phyloP scores from a whole-genome alignment of 352 stramenopile genomes.

The Phytophthora megakarya region DNA sequence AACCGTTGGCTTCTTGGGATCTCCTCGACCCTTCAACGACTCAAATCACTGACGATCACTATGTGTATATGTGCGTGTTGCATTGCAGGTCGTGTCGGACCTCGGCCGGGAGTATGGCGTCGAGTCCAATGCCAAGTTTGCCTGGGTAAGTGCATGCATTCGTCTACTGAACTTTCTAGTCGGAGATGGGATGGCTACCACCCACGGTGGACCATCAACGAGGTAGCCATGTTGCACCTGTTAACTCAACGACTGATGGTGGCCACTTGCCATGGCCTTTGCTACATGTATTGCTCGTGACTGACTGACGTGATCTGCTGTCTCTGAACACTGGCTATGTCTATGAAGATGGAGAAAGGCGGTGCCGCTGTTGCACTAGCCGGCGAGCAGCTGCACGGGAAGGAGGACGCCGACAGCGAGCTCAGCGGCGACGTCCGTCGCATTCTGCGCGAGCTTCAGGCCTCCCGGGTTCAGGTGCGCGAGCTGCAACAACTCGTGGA shows the following conservation, averaged over 20 bases:
- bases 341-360: constrained; percentile 55
- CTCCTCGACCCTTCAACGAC: constrained; percentile 16
- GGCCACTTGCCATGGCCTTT: neutral
- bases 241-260: constrained; percentile 23
- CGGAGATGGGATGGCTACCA: constrained; percentile 19
- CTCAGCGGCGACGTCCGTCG: constrained; percentile 33
- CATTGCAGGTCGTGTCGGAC: constrained; percentile 44
- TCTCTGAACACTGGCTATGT: constrained; percentile 51
- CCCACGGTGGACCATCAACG: constrained; percentile 34
- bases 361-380: constrained; percentile 31
- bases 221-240: constrained; percentile 42
- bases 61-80: constrained; percentile 25
- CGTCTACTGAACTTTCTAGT: constrained; percentile 35
- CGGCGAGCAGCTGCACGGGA: constrained; percentile 40
- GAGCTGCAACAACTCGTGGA: constrained; percentile 53
- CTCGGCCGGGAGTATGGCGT: constrained; percentile 44
- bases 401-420: constrained; percentile 23
- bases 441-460: constrained; percentile 39
- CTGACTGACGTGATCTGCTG: constrained; percentile 44
- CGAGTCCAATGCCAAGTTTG: constrained; percentile 32
- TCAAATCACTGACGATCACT: constrained; percentile 41
- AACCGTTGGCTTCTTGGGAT: constrained; percentile 15
- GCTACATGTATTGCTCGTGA: constrained; percentile 19
- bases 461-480: constrained; percentile 36
- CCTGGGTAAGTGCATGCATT: constrained; percentile 34